A percentile compares a stretch with the other conserved stretches of the same genome.
Conservation (phyloP, 208 protist genomes). For the Eutreptiella sp. region DNA sequence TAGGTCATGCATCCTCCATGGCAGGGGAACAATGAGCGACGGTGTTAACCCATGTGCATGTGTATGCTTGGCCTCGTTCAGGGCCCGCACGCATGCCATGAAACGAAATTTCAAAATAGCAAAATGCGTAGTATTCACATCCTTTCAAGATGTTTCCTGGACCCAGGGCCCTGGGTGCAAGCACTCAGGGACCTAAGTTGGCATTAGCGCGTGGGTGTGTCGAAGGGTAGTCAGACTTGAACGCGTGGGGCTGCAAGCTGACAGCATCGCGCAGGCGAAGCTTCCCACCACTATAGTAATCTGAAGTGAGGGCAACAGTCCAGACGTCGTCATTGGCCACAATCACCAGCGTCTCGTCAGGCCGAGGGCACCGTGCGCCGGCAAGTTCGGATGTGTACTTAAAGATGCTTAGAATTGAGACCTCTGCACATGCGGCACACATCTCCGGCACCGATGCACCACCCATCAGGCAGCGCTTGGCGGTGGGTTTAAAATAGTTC, state of each 20-base stretch:
- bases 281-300: background rate
- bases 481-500: slow-evolving; percentile 6
- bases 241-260: background rate
- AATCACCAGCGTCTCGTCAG: background rate
- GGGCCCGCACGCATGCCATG: too few relatives aligned
- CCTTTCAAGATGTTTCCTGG: too few relatives aligned
- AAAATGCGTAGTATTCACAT: too few relatives aligned
- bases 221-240: background rate
- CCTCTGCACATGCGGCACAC: background rate
- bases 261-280: background rate
- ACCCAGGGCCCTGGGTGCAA: too few relatives aligned
- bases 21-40: too few relatives aligned
- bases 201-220: background rate
- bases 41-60: too few relatives aligned
- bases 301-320: background rate
- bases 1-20: too few relatives aligned
- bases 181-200: too few relatives aligned
- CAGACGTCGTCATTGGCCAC: background rate
- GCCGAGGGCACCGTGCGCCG: background rate
- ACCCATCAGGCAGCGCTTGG: background rate
- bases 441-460: background rate
- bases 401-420: background rate
- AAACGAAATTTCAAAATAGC: too few relatives aligned
- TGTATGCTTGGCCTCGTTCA: too few relatives aligned
- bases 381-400: background rate